Percentiles rank a stretch among this genome's conserved stretches.
These are phyloP conservation scores for Eragrostis curvula DNA, from an alignment of 176 grass and related monocot species.

Conservation along the genomic window DNA sequence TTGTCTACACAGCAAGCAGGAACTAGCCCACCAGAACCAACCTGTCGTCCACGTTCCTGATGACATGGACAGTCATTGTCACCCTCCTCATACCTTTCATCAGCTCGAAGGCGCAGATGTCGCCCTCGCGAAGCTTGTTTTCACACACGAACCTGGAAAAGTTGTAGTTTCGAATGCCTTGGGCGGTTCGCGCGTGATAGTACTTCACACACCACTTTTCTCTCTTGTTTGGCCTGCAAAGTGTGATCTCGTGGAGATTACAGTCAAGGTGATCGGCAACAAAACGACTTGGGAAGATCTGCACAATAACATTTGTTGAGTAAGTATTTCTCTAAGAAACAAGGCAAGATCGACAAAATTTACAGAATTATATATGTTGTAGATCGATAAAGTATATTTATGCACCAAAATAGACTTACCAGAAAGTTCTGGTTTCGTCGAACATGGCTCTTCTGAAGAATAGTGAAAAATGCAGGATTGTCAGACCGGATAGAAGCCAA, in stretches of 20 bases:
- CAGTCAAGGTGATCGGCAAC: constrained; percentile 26
- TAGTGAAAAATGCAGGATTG: constrained; percentile 54
- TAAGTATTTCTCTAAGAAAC: too few species aligned
- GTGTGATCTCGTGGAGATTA: background rate
- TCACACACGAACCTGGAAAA: constrained; percentile 19
- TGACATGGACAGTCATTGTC: constrained; percentile 32
- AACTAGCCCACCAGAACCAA: background rate
- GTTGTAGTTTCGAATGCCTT: background rate
- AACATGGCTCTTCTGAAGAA: constrained; percentile 20
- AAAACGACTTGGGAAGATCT: constrained; percentile 43
- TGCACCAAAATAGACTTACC: constrained; percentile 31
- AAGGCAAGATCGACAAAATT: too few species aligned
- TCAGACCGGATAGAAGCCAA: constrained; percentile 11
- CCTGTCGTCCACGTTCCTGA: background rate
- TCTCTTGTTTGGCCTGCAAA: constrained; percentile 15
- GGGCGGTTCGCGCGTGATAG: background rate
- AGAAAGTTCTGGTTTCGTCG: background rate
- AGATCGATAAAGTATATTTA: too few species aligned
- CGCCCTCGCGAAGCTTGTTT: constrained; percentile 17
- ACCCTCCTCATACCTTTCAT: constrained; percentile 17
- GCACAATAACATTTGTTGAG: background rate
- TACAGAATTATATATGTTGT: too few species aligned
- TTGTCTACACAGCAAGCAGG: background rate
- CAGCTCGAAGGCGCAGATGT: constrained; percentile 53
- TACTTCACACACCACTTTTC: constrained; percentile 27